phyloP scores from a whole-genome alignment of 169 alveolate genomes.

The Cryptosporidium bovis region DNA sequence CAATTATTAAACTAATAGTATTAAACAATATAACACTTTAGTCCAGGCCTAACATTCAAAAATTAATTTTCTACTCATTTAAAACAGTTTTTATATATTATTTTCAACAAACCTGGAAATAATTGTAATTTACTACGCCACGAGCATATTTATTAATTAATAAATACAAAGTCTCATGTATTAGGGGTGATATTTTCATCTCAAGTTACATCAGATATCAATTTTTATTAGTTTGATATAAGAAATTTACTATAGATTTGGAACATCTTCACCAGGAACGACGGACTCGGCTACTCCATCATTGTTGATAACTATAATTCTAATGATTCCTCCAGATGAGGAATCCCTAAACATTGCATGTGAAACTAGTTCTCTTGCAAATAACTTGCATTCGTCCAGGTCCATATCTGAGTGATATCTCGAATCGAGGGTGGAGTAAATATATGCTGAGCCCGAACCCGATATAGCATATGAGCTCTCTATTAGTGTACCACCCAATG shows the following conservation, averaged over 20 bases:
- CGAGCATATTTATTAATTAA: slow-evolving; percentile 4
- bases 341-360: slow-evolving; percentile 92
- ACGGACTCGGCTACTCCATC: slow-evolving; percentile 42
- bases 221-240: background rate
- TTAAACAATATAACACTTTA: background rate
- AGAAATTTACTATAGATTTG: slow-evolving; percentile 51
- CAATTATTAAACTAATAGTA: slow-evolving; percentile 2
- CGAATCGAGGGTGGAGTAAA: slow-evolving; percentile 88
- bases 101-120: background rate
- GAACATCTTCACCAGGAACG: slow-evolving; percentile 70
- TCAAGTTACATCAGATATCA: background rate
- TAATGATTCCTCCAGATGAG: slow-evolving; percentile 91
- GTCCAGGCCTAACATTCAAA: background rate
- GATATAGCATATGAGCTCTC: slow-evolving; percentile 87
- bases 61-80: background rate
- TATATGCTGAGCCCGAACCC: slow-evolving; percentile 93
- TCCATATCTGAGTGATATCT: slow-evolving; percentile 87
- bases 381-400: slow-evolving; percentile 86
- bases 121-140: background rate
- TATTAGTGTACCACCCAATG: slow-evolving; percentile 91
- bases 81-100: background rate
- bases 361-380: slow-evolving; percentile 84
- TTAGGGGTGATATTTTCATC: background rate
- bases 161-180: background rate
- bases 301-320: slow-evolving; percentile 77